Base-by-base conservation (phyloP, 75 land plant species). In the Sequoiadendron giganteum region DNA sequence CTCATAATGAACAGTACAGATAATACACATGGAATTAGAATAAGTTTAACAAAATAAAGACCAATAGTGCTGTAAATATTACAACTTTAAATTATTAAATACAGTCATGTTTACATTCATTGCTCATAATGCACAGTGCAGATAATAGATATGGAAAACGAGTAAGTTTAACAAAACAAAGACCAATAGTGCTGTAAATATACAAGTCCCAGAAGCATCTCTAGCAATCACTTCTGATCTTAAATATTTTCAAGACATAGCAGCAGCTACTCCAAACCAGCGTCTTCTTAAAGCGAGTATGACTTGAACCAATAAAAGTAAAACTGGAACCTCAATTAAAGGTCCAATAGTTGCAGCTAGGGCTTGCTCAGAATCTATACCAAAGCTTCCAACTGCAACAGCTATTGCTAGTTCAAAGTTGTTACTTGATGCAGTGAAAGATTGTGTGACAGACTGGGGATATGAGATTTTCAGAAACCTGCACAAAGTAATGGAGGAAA, bases 341-440 rank as follows among this genome's bases (percentile, higher is more conserved):
- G 92, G 92, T 36, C 92, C 92, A 34, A 90, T 88, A 43, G 89
- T 90, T 55, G 92, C 92, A 19, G 92, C 92, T 68, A 91, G 92
- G 32, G 92, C 92, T 73, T 91, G 85, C 73, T 88, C 87, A 2
- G 92, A 91, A 56, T 92, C 90, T 8, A 92, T 92, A 47, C 93
- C 93, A 55, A 92, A 92, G 43, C 75, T 87, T n/a, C 92, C 90
- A 39, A 92, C 93, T 6, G 90, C 93, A 34, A 92, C 93, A 30
- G 92, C 93, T 25, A 92, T 92, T 40, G 93, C 92, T n/a, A 92
- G 93, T 85, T 92, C 93, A 75, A 92, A 92, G 49, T 92, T 92
- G 70, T 92, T 91, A 76, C 90, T 91, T 10, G 92, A 42, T 48
- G 92, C 90, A 3, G 93, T 90, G 85, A 92, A 92, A 30, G 92